Percentiles rank a stretch among this genome's conserved stretches.
phyloP scores from a whole-genome alignment of 2,329 filamentous ascomycete species.

The Ophiostoma ulmi region DNA sequence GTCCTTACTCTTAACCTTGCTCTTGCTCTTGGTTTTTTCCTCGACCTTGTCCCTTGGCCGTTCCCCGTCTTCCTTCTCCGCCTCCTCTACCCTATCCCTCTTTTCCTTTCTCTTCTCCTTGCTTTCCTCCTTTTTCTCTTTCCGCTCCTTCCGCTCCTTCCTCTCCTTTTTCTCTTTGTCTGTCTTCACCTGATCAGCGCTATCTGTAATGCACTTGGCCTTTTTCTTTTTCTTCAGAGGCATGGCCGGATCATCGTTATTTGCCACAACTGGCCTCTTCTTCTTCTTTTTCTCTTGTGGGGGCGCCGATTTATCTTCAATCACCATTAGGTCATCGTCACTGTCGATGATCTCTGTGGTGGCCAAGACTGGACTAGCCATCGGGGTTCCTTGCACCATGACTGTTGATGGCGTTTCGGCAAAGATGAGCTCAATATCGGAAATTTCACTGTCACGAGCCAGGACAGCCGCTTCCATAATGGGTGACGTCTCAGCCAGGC shows the following conservation, averaged over 20 bases:
- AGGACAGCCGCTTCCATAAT: constrained; percentile 19
- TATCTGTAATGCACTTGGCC: background rate
- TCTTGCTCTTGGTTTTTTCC: background rate
- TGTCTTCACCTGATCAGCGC: background rate
- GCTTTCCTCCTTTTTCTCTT: background rate
- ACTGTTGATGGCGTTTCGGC: background rate
- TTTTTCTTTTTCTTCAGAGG: constrained; percentile 9
- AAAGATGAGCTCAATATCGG: background rate
- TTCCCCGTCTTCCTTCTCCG: background rate
- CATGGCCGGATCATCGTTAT: background rate
- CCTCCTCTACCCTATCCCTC: background rate
- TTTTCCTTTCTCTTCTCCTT: background rate
- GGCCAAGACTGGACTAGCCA: background rate
- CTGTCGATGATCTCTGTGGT: background rate
- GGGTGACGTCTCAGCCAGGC: constrained; percentile 33
- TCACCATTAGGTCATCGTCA: constrained; percentile 6
- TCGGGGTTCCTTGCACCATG: background rate
- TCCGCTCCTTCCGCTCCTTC: background rate
- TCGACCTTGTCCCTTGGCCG: background rate
- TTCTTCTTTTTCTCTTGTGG: constrained; percentile 15
- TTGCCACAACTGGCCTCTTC: background rate
- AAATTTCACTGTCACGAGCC: background rate
- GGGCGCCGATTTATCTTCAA: constrained; percentile 12
- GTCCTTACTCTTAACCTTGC: background rate
- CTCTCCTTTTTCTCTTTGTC: background rate